A percentile compares a stretch with the other conserved stretches of the same genome.
Conservation (phyloP, 202 grass and related monocot genomes). For the Eragrostis tef region DNA sequence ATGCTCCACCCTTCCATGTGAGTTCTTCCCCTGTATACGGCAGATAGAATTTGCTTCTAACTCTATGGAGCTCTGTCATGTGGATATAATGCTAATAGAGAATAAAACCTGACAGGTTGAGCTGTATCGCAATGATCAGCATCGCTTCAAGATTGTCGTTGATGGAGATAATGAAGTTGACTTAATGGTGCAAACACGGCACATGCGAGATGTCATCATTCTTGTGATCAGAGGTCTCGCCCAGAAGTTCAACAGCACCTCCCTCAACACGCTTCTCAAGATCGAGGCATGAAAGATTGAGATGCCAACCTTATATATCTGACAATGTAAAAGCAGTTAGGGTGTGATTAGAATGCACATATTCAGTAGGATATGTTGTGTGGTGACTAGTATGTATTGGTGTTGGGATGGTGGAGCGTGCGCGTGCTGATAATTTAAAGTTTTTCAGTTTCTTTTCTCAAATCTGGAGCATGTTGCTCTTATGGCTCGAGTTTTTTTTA, state of each 20-base stretch:
- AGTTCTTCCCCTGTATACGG: not conserved
- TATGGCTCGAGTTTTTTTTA: not conserved
- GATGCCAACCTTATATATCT: not conserved
- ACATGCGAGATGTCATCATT: conserved; percentile 77
- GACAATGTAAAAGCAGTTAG: conserved; percentile 10
- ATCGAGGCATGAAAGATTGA: conserved; percentile 59
- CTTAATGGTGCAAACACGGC: conserved; percentile 85
- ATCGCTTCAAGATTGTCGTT: conserved; percentile 95
- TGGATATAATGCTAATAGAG: conserved; percentile 8
- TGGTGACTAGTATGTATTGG: conserved; percentile 17
- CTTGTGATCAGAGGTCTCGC: conserved; percentile 82
- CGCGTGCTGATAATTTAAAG: not conserved
- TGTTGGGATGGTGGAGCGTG: conserved; percentile 11
- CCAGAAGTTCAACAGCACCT: conserved; percentile 96
- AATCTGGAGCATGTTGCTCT: conserved; percentile 35
- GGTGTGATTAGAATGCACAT: conserved; percentile 36
- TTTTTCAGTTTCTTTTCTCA: not conserved
- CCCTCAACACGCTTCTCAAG: conserved; percentile 90
- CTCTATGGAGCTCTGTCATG: not conserved
- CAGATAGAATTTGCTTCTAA: conserved; percentile 6
- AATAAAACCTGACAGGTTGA: conserved; percentile 67
- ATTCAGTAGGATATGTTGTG: conserved; percentile 47
- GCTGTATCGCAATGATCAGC: conserved; percentile 78
- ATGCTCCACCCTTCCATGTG: conserved; percentile 92
- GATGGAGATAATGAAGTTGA: conserved; percentile 80